Evolutionary conservation across 495 filamentous ascomycete genomes (phyloP).

Genomic region (Arthonia radiata): DNA sequence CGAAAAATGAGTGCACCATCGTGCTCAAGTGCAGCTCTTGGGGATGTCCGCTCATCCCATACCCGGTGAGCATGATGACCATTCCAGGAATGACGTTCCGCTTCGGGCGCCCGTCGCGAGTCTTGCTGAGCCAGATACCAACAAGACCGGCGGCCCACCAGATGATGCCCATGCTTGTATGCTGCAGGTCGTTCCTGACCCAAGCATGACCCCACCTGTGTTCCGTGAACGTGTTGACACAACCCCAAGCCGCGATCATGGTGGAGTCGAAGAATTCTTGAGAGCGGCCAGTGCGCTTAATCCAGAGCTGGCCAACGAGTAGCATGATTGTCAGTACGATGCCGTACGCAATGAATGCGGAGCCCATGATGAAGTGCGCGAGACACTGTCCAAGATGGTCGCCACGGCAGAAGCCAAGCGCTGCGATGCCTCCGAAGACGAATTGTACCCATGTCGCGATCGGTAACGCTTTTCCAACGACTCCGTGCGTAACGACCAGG

Average conservation of each 20-base stretch:
- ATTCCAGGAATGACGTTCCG: slow-evolving; percentile 81
- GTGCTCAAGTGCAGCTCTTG: slow-evolving; percentile 63
- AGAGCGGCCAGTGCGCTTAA: slow-evolving; percentile 58
- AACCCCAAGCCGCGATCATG: slow-evolving; percentile 82
- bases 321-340: slow-evolving; percentile 69
- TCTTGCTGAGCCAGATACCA: slow-evolving; percentile 76
- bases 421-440: slow-evolving; percentile 84
- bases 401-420: slow-evolving; percentile 77
- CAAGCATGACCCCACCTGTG: slow-evolving; percentile 77
- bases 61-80: slow-evolving; percentile 81
- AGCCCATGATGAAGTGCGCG: slow-evolving; percentile 97
- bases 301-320: slow-evolving; percentile 69
- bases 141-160: slow-evolving; percentile 90
- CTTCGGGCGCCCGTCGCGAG: slow-evolving; percentile 59
- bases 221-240: slow-evolving; percentile 94
- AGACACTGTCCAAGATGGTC: slow-evolving; percentile 85
- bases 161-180: slow-evolving; percentile 89
- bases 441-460: slow-evolving; percentile 82
- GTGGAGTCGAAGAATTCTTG: slow-evolving; percentile 95
- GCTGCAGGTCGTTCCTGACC: slow-evolving; percentile 91
- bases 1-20: slow-evolving; percentile 78
- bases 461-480: slow-evolving; percentile 71
- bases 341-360: slow-evolving; percentile 85
- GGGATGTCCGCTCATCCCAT: slow-evolving; percentile 75
- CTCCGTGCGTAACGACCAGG: slow-evolving; percentile 47